Evolutionary conservation across 179 eudicot species (phyloP).

Genomic region (Beta lomatogona): DNA sequence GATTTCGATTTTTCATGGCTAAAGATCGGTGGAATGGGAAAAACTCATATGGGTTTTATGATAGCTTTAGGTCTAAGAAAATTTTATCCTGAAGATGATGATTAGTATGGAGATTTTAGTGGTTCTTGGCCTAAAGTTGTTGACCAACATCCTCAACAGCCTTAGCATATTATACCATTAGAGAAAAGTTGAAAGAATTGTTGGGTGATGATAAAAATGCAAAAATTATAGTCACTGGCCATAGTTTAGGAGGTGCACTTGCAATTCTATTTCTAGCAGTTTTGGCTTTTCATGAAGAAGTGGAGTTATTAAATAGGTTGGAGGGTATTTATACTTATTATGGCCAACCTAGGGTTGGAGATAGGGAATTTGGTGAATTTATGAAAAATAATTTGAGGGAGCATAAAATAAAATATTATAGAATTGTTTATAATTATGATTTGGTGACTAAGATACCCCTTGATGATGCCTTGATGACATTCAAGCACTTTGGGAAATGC

Average conservation of each 20-base stretch:
- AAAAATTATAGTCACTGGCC: slow-evolving; percentile 58
- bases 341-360: slow-evolving; percentile 75
- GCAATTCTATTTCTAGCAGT: slow-evolving; percentile 58
- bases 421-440: slow-evolving; percentile 61
- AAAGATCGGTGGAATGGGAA: slow-evolving; percentile 45
- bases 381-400: slow-evolving; percentile 32
- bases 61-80: slow-evolving; percentile 57
- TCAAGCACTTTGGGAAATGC: slow-evolving; percentile 64
- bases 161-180: slow-evolving; percentile 42
- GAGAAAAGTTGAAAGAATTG: background rate
- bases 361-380: slow-evolving; percentile 46
- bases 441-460: slow-evolving; percentile 59
- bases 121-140: slow-evolving; percentile 51
- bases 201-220: background rate
- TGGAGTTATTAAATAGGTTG: slow-evolving; percentile 38
- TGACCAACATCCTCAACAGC: slow-evolving; percentile 11
- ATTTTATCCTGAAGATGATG: background rate
- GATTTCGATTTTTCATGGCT: slow-evolving; percentile 64
- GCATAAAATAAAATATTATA: slow-evolving; percentile 38
- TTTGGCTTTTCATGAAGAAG: slow-evolving; percentile 50
- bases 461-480: slow-evolving; percentile 41
- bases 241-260: slow-evolving; percentile 69
- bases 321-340: slow-evolving; percentile 59
- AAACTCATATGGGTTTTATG: slow-evolving; percentile 58
- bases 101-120: slow-evolving; percentile 21